Base-by-base conservation (phyloP, 129 eudicot genomes). In the Flaveria trinervia region DNA sequence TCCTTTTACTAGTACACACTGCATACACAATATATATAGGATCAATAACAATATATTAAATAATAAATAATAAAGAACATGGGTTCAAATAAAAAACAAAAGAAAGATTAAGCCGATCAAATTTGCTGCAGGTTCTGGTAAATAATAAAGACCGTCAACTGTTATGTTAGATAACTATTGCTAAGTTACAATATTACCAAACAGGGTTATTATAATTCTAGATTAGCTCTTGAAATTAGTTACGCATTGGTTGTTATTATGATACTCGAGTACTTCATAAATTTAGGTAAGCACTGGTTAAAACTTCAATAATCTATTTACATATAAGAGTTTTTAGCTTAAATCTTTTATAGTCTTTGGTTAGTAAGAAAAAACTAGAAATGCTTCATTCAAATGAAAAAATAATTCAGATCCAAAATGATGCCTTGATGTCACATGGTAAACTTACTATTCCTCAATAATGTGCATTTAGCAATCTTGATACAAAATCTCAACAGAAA, bases 1-100 rank as follows among this genome's bases (percentile, higher is more conserved):
- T 57, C 99, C 99, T 79, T 95, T 95, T 72, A 95, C 99, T 70
- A 95, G 89, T 65, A 95, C 76, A 86, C 99, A 95, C 99, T 95
- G 88, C 78, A 80, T 26, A 70, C 48, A 43, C 46, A 72, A 15
- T 18, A 36, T 5, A 28, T 11, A 62, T 7, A 76, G 1, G 12
- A 45, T 25, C 44, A 72, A 72, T 14, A 22, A 36, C 36, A 36
- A 73, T 67, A 36, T 73, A 18, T 3, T 16, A 36, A 36, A 36
- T 5, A 36, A 36, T 5, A 36, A 33, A 33, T 33, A 5, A 33
- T 5, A 33, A 33, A 5, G 39, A 33, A 33, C 39, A 7, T 33
- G 39, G 39, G 7, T 33, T 33, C 39, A 33, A 33, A 7, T 28
- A 28, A 33, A 36, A 36, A 36, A 36, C n/a, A 12, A 20, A 55